phyloP scores from a whole-genome alignment of 2,329 filamentous ascomycete genomes.

The Aureobasidium mangrovei region DNA sequence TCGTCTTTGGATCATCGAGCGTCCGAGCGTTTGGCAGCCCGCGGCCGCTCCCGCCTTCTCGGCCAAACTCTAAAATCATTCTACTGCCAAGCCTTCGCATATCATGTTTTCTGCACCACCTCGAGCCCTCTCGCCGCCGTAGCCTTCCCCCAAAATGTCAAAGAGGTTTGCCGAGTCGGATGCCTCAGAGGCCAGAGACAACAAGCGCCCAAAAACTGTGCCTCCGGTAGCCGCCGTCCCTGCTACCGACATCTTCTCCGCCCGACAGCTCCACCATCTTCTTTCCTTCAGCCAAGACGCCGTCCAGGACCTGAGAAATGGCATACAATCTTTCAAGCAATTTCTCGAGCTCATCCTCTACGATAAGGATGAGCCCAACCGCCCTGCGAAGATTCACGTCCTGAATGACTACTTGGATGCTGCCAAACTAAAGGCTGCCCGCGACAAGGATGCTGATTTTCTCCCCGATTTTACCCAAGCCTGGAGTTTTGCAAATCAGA shows the following conservation, averaged over 20 bases:
- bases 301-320: slow-evolving; percentile 56
- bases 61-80: slow-evolving; percentile 8
- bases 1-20: neutral
- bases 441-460: slow-evolving; percentile 53
- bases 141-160: neutral
- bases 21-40: neutral
- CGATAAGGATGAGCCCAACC: slow-evolving; percentile 40
- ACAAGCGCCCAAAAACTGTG: slow-evolving; percentile 6
- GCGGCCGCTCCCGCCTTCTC: slow-evolving; percentile 1
- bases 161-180: slow-evolving; percentile 11
- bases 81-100: slow-evolving; percentile 3
- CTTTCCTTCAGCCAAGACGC: slow-evolving; percentile 62
- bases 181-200: neutral
- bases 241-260: slow-evolving; percentile 44
- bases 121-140: neutral
- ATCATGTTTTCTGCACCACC: slow-evolving; percentile 7
- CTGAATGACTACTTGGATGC: slow-evolving; percentile 61
- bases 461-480: slow-evolving; percentile 76
- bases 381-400: slow-evolving; percentile 46
- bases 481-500: slow-evolving; percentile 75
- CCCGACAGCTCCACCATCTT: slow-evolving; percentile 58
- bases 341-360: slow-evolving; percentile 59
- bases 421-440: slow-evolving; percentile 41
- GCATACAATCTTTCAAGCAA: slow-evolving; percentile 60
- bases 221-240: neutral